Percentiles rank a stretch among this genome's conserved stretches.
phyloP scores from a whole-genome alignment of 495 filamentous ascomycete species.

The Ascodesmis nigricans region DNA sequence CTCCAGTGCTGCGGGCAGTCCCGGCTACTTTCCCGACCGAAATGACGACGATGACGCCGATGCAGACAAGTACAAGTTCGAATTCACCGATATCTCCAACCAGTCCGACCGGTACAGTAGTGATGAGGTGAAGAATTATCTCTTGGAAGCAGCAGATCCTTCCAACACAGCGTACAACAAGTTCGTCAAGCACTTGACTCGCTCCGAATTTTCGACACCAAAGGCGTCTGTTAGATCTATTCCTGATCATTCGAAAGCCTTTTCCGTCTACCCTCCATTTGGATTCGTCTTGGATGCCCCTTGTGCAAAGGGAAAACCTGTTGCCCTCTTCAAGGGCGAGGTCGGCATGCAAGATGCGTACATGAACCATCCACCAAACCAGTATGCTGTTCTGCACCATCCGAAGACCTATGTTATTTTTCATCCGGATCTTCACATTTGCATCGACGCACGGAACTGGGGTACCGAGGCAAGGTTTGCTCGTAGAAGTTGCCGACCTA shows the following conservation, averaged over 20 bases:
- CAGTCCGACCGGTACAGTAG: conserved; percentile 9
- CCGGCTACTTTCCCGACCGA: conserved; percentile 2
- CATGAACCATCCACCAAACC: conserved; percentile 44
- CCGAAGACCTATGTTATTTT: conserved; percentile 76
- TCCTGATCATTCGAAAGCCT: conserved; percentile 11
- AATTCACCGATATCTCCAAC: conserved; percentile 12
- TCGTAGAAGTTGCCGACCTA: conserved; percentile 71
- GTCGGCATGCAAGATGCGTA: conserved; percentile 64
- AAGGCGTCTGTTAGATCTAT: conserved; percentile 9
- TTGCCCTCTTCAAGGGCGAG: conserved; percentile 73
- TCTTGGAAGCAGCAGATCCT: neutral
- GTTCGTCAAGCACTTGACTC: conserved; percentile 2
- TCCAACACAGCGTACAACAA: neutral
- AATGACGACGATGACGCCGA: conserved; percentile 16
- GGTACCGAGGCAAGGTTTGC: conserved; percentile 68
- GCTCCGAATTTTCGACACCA: conserved; percentile 10
- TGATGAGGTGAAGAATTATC: conserved; percentile 6
- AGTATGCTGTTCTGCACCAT: conserved; percentile 52
- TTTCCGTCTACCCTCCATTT: conserved; percentile 33
- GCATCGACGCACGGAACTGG: conserved; percentile 71
- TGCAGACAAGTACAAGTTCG: conserved; percentile 13
- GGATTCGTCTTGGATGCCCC: conserved; percentile 40
- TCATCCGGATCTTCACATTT: conserved; percentile 58
- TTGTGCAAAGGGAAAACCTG: conserved; percentile 42
- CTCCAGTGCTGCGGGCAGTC: conserved; percentile 1